phyloP scores from a whole-genome alignment of 2,329 filamentous ascomycete species.

The Hymenotorrendiella dingleyae region DNA sequence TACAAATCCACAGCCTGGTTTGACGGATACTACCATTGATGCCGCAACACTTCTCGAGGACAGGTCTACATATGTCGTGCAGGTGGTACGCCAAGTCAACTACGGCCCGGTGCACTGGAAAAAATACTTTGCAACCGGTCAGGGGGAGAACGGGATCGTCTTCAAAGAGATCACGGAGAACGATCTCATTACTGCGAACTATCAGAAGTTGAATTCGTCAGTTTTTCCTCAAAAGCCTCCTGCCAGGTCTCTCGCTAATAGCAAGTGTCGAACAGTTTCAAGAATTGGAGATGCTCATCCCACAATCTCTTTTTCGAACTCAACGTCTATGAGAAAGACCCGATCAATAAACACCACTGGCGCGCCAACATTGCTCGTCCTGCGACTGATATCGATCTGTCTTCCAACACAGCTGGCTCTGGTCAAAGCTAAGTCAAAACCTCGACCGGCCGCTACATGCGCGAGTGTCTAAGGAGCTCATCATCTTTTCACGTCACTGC shows the following conservation, averaged over 20 bases:
- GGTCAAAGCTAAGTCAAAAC: too few relatives aligned
- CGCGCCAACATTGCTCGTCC: conserved; percentile 38
- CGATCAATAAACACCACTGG: conserved; percentile 41
- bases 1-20: not conserved
- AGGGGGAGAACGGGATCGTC: not conserved
- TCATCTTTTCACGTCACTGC: too few relatives aligned
- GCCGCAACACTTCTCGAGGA: not conserved
- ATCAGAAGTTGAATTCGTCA: conserved; percentile 40
- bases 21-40: not conserved
- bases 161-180: conserved; percentile 35
- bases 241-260: not conserved
- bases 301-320: conserved; percentile 44
- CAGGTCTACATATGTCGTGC: conserved; percentile 28
- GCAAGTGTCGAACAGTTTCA: conserved; percentile 30
- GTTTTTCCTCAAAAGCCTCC: conserved; percentile 11
- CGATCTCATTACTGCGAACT: conserved; percentile 37
- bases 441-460: too few relatives aligned
- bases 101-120: conserved; percentile 39
- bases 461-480: too few relatives aligned
- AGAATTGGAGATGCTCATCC: conserved; percentile 39
- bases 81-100: conserved; percentile 41
- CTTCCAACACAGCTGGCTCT: not conserved
- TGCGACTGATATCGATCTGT: conserved; percentile 35
- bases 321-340: conserved; percentile 44
- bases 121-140: conserved; percentile 35